Evolutionary conservation across 306 rosid genomes (phyloP).

Genomic region (Glycine soja): DNA sequence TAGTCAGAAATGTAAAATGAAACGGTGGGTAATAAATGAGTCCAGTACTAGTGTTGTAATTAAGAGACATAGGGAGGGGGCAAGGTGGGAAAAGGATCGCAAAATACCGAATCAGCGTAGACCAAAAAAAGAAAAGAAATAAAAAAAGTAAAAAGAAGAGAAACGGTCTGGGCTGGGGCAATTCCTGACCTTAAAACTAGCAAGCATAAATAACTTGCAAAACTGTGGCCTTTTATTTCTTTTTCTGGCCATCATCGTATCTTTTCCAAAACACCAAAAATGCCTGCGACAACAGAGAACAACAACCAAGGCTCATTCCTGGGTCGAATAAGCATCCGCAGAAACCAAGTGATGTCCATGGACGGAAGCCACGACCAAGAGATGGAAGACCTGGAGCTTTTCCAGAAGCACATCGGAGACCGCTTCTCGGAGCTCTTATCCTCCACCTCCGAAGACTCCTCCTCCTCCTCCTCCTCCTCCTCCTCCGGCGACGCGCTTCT

Average conservation of each 20-base stretch:
- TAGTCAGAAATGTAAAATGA: not conserved
- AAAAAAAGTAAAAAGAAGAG: slow-evolving; percentile 40
- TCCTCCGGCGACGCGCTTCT: slow-evolving; percentile 53
- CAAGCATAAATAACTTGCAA: slow-evolving; percentile 44
- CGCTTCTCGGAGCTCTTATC: slow-evolving; percentile 70
- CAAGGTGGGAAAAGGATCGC: slow-evolving; percentile 19
- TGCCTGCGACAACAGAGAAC: slow-evolving; percentile 78
- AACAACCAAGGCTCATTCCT: slow-evolving; percentile 82
- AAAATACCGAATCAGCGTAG: slow-evolving; percentile 50
- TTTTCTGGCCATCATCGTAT: no score
- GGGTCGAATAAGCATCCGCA: slow-evolving; percentile 86
- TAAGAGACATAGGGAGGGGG: not conserved
- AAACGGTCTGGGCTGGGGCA: slow-evolving; percentile 52
- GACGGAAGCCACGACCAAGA: slow-evolving; percentile 82
- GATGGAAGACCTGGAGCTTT: slow-evolving; percentile 82
- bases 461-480: no score
- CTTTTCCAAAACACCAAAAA: slow-evolving; percentile 30
- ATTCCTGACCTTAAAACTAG: slow-evolving; percentile 47
- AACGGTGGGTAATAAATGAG: not conserved
- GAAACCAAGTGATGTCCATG: slow-evolving; percentile 91
- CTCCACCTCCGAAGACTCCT: slow-evolving; percentile 19
- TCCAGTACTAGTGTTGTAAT: not conserved
- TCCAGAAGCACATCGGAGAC: slow-evolving; percentile 76
- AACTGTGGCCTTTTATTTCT: slow-evolving; percentile 37
- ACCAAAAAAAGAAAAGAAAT: slow-evolving; percentile 40